phyloP scores from a whole-genome alignment of 2,329 filamentous ascomycete species.

The Massarina eburnea region DNA sequence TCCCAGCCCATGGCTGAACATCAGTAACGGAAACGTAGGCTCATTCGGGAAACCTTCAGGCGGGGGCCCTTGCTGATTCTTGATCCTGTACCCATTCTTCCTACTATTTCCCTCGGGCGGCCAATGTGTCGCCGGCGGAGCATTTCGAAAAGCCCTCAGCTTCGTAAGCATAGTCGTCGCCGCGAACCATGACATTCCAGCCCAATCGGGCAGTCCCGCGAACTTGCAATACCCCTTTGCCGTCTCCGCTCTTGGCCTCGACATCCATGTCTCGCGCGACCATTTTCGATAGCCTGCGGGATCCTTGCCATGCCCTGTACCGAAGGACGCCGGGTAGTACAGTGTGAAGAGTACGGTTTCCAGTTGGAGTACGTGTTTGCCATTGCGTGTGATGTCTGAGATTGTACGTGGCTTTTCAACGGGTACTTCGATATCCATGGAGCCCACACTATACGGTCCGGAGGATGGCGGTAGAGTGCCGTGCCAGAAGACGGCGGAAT shows the following conservation, averaged over 20 bases:
- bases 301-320: constrained; percentile 40
- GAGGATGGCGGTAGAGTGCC: constrained; percentile 53
- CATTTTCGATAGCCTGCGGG: constrained; percentile 48
- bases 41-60: constrained; percentile 33
- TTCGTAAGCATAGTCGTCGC: constrained; percentile 65
- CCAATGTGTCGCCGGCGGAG: constrained; percentile 59
- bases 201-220: constrained; percentile 50
- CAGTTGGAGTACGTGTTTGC: constrained; percentile 52
- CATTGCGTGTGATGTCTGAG: constrained; percentile 53
- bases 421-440: constrained; percentile 60
- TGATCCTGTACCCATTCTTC: constrained; percentile 43
- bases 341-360: constrained; percentile 65
- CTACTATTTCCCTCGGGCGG: constrained; percentile 47
- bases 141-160: constrained; percentile 64
- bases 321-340: constrained; percentile 64
- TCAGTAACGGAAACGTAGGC: constrained; percentile 61
- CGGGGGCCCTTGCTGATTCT: constrained; percentile 45
- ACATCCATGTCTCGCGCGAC: constrained; percentile 63
- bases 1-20: constrained; percentile 69
- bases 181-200: constrained; percentile 57
- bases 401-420: constrained; percentile 51
- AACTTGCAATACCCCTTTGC: constrained; percentile 66
- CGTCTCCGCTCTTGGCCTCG: constrained; percentile 57
- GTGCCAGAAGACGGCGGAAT: constrained; percentile 49
- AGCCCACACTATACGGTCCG: constrained; percentile 52